A percentile compares a stretch with the other conserved stretches of the same genome.
Conservation (phyloP, 2,329 filamentous ascomycete species). For the Penicillium decumbens region DNA sequence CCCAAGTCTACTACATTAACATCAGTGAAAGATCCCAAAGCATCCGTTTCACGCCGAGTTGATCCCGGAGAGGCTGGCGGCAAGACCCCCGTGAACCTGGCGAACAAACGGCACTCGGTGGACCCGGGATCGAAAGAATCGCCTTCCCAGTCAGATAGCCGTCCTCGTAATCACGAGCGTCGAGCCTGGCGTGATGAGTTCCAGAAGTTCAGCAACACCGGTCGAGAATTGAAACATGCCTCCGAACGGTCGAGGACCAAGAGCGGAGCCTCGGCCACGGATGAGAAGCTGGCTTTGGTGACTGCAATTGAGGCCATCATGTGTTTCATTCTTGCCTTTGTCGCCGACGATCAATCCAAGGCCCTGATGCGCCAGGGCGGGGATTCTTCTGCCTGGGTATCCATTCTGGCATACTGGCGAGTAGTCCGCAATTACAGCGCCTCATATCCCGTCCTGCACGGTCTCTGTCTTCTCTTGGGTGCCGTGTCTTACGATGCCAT, state of each 20-base stretch:
- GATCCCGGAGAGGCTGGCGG: conserved; percentile 40
- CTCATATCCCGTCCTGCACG: conserved; percentile 40
- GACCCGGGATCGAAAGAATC: conserved; percentile 28
- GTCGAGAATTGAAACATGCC: conserved; percentile 45
- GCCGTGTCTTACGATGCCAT: conserved; percentile 46
- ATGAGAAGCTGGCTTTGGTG: conserved; percentile 38
- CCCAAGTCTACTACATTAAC: conserved; percentile 34
- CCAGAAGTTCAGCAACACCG: conserved; percentile 41
- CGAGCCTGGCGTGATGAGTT: conserved; percentile 43
- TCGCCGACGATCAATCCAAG: conserved; percentile 41
- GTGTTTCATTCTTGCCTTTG: conserved; percentile 47
- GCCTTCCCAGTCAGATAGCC: conserved; percentile 26
- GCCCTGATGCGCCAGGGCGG: conserved; percentile 34
- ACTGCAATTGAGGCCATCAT: conserved; percentile 45
- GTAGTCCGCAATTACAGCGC: conserved; percentile 40
- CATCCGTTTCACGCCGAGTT: conserved; percentile 35
- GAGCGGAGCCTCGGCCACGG: conserved; percentile 25
- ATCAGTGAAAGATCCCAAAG: conserved; percentile 42
- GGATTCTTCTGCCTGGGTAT: conserved; percentile 44
- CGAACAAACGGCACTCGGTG: conserved; percentile 28
- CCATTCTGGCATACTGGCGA: conserved; percentile 46
- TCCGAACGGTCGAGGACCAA: conserved; percentile 38
- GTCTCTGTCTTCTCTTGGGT: conserved; percentile 44
- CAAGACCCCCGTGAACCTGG: conserved; percentile 34
- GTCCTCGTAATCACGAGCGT: conserved; percentile 33